Evolutionary conservation across 148 eudicot genomes (phyloP), one percentile per base, ranked within the genome.

Genomic region (Rhododendron ovatum): DNA sequence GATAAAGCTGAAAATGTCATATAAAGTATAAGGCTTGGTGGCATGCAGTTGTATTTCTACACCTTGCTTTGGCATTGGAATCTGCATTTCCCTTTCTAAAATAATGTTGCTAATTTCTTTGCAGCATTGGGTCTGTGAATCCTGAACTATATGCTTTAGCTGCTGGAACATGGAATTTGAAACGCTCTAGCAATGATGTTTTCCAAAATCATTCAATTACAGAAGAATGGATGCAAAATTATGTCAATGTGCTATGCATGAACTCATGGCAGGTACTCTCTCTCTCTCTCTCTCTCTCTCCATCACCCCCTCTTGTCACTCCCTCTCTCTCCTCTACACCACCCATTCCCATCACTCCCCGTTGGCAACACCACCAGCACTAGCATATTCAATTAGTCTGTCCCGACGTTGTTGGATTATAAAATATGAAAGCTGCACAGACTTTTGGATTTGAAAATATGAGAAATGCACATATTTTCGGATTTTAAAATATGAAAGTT

Each of bases 181-280:
- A 90, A 87, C 81, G 81, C 59, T 59, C 73, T 85, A 80, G 65
- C 28, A 14, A 57, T 76, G 89, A 77, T 82, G 78, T 69, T 84
- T 78, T 84, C 80, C 87, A 86, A 88, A 90, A 67, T 80, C 84
- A 86, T 55, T 86, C 90, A 83, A 59, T 82, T 84, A 39, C 82
- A 55, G 85, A 90, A 83, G 90, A 88, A 39, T 95, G 98, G 98
- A 90, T 98, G 94, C 92, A 85, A 77, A 93, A 93, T 82, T 98
- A 98, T 91, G 91, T 89, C 77, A 91, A 92, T 87, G 92, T 90
- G 81, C 95, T 95, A 41, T 95, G 99, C 85, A 84, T 98, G 88
- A 98, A 98, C 89, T 94, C 95, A 82, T 98, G 99, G 99, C 99
- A 95, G 99, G 99, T 97, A 85, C 67, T 84, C 69, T 77, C 41